Conservation (phyloP, 768 basidiomycete genomes). For the Suillus alpinus region DNA sequence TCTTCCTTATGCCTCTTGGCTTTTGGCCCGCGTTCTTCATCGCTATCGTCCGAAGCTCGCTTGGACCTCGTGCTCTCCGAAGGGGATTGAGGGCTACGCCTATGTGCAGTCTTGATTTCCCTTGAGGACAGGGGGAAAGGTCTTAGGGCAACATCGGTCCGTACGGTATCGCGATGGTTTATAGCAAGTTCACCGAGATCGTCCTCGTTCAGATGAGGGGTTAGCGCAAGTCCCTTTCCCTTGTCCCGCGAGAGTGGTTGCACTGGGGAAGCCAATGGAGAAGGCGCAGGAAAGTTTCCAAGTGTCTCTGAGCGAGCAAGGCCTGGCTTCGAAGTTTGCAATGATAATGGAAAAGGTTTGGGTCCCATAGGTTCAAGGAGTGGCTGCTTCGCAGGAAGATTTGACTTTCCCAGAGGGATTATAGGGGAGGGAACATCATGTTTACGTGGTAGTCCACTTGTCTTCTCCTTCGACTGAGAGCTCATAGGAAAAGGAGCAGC, state of each 20-base stretch:
- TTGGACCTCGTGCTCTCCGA: slow-evolving; percentile 17
- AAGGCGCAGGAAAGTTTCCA: slow-evolving; percentile 20
- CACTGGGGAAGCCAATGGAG: slow-evolving; percentile 19
- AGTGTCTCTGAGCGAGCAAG: background rate
- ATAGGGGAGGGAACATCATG: slow-evolving; percentile 20
- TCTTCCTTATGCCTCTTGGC: slow-evolving; percentile 35
- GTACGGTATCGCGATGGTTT: background rate
- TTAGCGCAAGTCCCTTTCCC: slow-evolving; percentile 14
- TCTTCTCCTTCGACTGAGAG: slow-evolving; percentile 8
- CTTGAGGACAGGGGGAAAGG: slow-evolving; percentile 54
- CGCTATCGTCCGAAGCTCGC: slow-evolving; percentile 33
- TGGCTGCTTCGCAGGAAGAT: background rate
- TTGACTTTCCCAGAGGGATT: slow-evolving; percentile 21
- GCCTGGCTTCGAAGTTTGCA: background rate
- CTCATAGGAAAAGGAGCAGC: background rate
- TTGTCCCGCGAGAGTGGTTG: background rate
- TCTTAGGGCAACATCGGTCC: slow-evolving; percentile 8
- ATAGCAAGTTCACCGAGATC: background rate
- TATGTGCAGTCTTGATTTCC: slow-evolving; percentile 37
- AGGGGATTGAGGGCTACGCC: slow-evolving; percentile 23
- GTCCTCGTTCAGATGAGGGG: slow-evolving; percentile 3
- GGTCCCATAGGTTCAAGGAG: background rate
- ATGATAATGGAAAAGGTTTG: background rate
- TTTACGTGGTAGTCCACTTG: background rate
- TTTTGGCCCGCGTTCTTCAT: slow-evolving; percentile 21